These are phyloP conservation scores for Paxillus rubicundulus DNA, from an alignment of 768 basidiomycete species.

Conservation along the genomic window DNA sequence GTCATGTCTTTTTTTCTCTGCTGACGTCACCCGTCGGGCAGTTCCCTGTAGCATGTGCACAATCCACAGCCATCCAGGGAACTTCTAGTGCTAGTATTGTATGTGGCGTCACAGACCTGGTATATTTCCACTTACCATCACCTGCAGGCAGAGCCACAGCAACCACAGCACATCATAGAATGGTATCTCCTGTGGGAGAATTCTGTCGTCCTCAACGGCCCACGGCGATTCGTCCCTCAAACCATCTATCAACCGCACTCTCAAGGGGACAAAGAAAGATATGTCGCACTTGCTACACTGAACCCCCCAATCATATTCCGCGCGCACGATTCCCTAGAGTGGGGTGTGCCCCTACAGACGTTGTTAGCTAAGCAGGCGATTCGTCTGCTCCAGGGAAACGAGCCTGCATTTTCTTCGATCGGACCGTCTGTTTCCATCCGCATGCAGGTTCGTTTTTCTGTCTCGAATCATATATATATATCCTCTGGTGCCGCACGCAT, in stretches of 20 bases:
- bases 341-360: slow-evolving; percentile 57
- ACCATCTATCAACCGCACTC: slow-evolving; percentile 68
- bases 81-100: not conserved
- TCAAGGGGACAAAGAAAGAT: slow-evolving; percentile 65
- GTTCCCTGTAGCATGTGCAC: not conserved
- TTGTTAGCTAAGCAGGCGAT: slow-evolving; percentile 55
- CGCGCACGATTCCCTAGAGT: slow-evolving; percentile 48
- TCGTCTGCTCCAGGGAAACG: slow-evolving; percentile 50
- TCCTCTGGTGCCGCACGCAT: too few species aligned
- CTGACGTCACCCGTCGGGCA: not conserved
- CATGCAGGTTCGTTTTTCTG: slow-evolving; percentile 46
- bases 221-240: slow-evolving; percentile 59
- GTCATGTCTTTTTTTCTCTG: slow-evolving; percentile 1
- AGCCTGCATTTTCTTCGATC: slow-evolving; percentile 59
- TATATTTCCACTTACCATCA: not conserved
- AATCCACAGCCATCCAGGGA: not conserved
- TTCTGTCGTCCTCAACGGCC: slow-evolving; percentile 23
- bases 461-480: not conserved
- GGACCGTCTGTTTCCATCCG: slow-evolving; percentile 74
- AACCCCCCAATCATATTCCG: slow-evolving; percentile 61
- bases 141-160: not conserved
- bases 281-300: slow-evolving; percentile 62
- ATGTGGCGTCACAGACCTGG: not conserved
- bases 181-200: slow-evolving; percentile 1
- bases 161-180: not conserved